Evolutionary conservation across 208 protist species (phyloP).

Genomic region (Acanthamoeba sp.): DNA sequence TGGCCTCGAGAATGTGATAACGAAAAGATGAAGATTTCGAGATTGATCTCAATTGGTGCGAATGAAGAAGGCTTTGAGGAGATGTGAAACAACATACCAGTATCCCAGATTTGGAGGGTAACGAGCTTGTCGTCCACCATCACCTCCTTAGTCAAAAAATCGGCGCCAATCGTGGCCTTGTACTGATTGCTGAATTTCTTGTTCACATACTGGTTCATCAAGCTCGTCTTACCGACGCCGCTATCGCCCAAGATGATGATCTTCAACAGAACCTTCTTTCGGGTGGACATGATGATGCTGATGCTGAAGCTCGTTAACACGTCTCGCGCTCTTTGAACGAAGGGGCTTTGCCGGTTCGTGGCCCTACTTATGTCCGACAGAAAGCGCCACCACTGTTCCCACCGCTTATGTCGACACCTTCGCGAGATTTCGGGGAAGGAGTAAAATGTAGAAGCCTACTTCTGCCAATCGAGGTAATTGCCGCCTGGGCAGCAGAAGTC

Average conservation of each 20-base stretch:
- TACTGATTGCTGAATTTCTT: constrained; percentile 96
- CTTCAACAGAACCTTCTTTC: constrained; percentile 92
- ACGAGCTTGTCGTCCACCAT: constrained; percentile 97
- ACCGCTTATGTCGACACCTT: not conserved
- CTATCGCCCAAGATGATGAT: constrained; percentile 94
- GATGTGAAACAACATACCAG: not conserved
- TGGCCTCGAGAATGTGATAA: constrained; percentile 47
- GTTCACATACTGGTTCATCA: constrained; percentile 96
- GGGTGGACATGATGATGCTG: constrained; percentile 49
- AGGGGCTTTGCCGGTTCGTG: not conserved
- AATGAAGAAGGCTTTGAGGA: not conserved
- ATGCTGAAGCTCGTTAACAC: not conserved
- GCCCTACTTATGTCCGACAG: not conserved
- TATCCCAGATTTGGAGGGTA: constrained; percentile 95
- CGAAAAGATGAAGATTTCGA: constrained; percentile 59
- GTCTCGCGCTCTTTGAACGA: not conserved
- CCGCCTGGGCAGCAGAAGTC: not conserved
- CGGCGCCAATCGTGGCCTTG: constrained; percentile 99
- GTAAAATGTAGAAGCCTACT: not conserved
- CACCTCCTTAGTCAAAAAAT: constrained; percentile 99
- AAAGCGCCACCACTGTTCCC: not conserved
- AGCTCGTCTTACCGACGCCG: constrained; percentile 94
- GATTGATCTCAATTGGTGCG: not conserved
- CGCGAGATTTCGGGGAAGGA: not conserved
- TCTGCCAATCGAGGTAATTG: not conserved